Conservation (phyloP, 805 yeast genomes). For the Suhomyces sp. region DNA sequence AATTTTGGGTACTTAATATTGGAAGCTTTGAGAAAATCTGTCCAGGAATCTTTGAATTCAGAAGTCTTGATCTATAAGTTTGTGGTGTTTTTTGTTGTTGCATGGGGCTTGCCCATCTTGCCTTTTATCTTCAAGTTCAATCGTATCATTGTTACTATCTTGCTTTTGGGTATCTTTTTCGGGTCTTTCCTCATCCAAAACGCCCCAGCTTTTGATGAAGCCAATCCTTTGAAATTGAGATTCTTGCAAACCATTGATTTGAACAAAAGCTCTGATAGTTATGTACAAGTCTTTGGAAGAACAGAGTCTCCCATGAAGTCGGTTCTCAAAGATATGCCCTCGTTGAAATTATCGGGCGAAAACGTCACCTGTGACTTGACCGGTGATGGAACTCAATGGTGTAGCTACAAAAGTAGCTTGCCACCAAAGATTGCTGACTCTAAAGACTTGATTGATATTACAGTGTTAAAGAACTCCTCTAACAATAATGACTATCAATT, state of each 20-base stretch:
- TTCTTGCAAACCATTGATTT: conserved; percentile 63
- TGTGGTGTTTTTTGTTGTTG: conserved; percentile 27
- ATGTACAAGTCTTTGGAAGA: conserved; percentile 51
- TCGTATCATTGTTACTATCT: conserved; percentile 41
- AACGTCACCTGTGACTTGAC: conserved; percentile 33
- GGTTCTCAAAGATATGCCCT: conserved; percentile 61
- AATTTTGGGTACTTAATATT: conserved; percentile 54
- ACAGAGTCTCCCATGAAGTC: conserved; percentile 42
- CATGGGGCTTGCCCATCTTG: conserved; percentile 47
- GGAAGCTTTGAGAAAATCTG: conserved; percentile 66
- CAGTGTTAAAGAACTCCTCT: conserved; percentile 50
- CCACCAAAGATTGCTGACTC: conserved; percentile 38
- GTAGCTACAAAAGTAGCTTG: conserved; percentile 49
- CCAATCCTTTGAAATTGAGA: conserved; percentile 68
- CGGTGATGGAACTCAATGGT: conserved; percentile 49
- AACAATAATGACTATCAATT: conserved; percentile 46
- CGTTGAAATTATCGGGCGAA: conserved; percentile 41
- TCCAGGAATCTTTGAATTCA: conserved; percentile 58
- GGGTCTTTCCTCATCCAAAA: conserved; percentile 32
- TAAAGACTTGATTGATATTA: conserved; percentile 47
- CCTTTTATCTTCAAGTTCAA: conserved; percentile 73
- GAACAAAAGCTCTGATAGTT: conserved; percentile 26
- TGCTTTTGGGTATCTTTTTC: conserved; percentile 31
- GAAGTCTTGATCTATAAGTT: conserved; percentile 34
- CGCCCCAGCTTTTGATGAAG: conserved; percentile 56